Percentiles rank a stretch among this genome's conserved stretches.
Evolutionary conservation across 192 early-diverging fungal genomes (phyloP).

Genomic region (Pecoramyces ruminantium): DNA sequence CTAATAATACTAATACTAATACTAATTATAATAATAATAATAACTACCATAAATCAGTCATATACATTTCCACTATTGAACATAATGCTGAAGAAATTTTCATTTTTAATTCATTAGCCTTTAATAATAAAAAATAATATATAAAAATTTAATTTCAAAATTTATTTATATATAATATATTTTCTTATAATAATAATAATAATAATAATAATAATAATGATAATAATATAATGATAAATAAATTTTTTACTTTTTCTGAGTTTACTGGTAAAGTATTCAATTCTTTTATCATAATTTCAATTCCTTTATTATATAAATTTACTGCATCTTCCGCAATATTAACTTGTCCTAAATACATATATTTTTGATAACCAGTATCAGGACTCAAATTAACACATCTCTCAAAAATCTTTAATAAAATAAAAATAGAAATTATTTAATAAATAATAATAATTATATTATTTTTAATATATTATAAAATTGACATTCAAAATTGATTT

Average conservation of each 20-base stretch:
- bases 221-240: too few relatives aligned
- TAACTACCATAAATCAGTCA: slow-evolving; percentile 89
- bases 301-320: slow-evolving; percentile 16
- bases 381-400: slow-evolving; percentile 37
- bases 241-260: slow-evolving; percentile 1
- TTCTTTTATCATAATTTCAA: slow-evolving; percentile 17
- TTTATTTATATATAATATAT: too few relatives aligned
- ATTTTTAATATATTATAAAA: too few relatives aligned
- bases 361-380: slow-evolving; percentile 51
- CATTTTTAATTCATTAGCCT: slow-evolving; percentile 21
- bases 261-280: slow-evolving; percentile 10
- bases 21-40: too few relatives aligned
- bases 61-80: slow-evolving; percentile 90
- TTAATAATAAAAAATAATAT: neutral
- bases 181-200: too few relatives aligned
- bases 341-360: slow-evolving; percentile 74
- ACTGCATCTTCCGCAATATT: slow-evolving; percentile 16
- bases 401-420: slow-evolving; percentile 30
- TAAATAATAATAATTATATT: neutral
- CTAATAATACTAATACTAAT: too few relatives aligned
- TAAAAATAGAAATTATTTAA: slow-evolving; percentile 14
- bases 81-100: slow-evolving; percentile 76
- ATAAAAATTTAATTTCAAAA: too few relatives aligned
- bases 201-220: too few relatives aligned
- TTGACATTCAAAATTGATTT: too few relatives aligned